These are phyloP conservation scores for Plasmodium falciparum DNA, from an alignment of 169 alveolate species.

Conservation along the genomic window DNA sequence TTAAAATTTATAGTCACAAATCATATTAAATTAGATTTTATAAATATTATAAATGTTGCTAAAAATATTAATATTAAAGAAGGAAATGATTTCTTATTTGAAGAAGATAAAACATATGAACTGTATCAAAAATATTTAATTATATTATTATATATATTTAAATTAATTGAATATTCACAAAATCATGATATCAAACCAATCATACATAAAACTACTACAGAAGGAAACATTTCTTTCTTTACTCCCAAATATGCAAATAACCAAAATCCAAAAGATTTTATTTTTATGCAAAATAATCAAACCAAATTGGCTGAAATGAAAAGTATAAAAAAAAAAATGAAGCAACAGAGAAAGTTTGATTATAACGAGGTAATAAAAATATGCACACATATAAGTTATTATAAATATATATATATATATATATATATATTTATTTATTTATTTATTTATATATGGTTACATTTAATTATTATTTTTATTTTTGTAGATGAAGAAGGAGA, in stretches of 20 bases:
- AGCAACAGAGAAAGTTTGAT: conserved; percentile 66
- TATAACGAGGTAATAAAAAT: conserved; percentile 49
- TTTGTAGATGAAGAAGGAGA: conserved; percentile 69
- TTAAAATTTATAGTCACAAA: conserved; percentile 7
- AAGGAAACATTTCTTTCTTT: conserved; percentile 24
- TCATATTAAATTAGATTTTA: conserved; percentile 22
- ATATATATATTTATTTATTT: neutral
- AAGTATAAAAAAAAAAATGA: conserved; percentile 33
- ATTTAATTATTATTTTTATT: neutral
- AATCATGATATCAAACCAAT: conserved; percentile 41
- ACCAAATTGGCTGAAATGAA: conserved; percentile 60
- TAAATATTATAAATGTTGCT: neutral
- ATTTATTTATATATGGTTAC: neutral
- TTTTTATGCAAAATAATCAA: conserved; percentile 50
- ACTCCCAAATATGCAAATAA: conserved; percentile 74
- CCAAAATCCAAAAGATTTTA: conserved; percentile 51
- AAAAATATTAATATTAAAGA: conserved; percentile 6
- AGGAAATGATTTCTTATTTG: neutral
- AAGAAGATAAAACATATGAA: neutral
- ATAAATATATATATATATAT: neutral
- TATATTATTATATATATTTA: conserved; percentile 28
- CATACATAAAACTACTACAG: neutral
- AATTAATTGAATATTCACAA: conserved; percentile 38
- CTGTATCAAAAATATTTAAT: conserved; percentile 34
- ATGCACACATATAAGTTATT: neutral